A percentile compares a stretch with the other conserved stretches of the same genome.
These are phyloP conservation scores for Eutypella sp. DNA, from an alignment of 2,329 filamentous ascomycete genomes.

Conservation along the genomic window DNA sequence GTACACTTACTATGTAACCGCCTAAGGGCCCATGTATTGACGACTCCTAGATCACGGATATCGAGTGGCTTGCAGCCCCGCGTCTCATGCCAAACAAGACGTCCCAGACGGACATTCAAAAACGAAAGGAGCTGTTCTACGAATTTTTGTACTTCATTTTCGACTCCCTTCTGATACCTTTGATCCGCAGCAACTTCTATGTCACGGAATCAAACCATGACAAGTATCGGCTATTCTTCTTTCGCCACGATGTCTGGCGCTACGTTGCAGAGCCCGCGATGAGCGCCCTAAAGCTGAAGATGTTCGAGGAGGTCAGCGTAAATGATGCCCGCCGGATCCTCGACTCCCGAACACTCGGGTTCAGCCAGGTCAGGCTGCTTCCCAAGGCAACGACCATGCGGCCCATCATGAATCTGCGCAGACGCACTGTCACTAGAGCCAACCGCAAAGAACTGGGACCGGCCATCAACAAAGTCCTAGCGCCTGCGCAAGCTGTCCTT, in stretches of 20 bases:
- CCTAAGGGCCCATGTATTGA: slow-evolving; percentile 1
- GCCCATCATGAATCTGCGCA: slow-evolving; percentile 81
- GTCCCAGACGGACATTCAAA: slow-evolving; percentile 65
- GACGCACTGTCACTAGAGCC: slow-evolving; percentile 48
- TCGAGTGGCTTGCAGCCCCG: slow-evolving; percentile 68
- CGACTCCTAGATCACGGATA: slow-evolving; percentile 51
- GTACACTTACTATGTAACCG: slow-evolving; percentile 6
- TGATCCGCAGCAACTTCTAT: slow-evolving; percentile 85
- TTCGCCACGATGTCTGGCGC: slow-evolving; percentile 89
- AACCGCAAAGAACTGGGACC: slow-evolving; percentile 32
- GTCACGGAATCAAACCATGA: slow-evolving; percentile 85
- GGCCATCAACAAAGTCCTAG: slow-evolving; percentile 53
- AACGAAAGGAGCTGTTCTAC: slow-evolving; percentile 71
- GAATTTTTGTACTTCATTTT: slow-evolving; percentile 92
- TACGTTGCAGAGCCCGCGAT: slow-evolving; percentile 70
- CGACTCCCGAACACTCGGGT: slow-evolving; percentile 61
- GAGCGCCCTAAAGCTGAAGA: slow-evolving; percentile 57
- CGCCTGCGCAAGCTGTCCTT: slow-evolving; percentile 70
- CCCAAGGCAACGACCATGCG: slow-evolving; percentile 75
- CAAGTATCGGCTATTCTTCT: slow-evolving; percentile 82
- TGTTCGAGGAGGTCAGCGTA: slow-evolving; percentile 73
- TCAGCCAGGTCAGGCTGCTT: slow-evolving; percentile 72
- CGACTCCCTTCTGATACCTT: slow-evolving; percentile 83
- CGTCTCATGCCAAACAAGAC: slow-evolving; percentile 47
- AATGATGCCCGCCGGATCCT: slow-evolving; percentile 54